phyloP scores from a whole-genome alignment of 345 rosid genomes.

The Sonneratia alba region DNA sequence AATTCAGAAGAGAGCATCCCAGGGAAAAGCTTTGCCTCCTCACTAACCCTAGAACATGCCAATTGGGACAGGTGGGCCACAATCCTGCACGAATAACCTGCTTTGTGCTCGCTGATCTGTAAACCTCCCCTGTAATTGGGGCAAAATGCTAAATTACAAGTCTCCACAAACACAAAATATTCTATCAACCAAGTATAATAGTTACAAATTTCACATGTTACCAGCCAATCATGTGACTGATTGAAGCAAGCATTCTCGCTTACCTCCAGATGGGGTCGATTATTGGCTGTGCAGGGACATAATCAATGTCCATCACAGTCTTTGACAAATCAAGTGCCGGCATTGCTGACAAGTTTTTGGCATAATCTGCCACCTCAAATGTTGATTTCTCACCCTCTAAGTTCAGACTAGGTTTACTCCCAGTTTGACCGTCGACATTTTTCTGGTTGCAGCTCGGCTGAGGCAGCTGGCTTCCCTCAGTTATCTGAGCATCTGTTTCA shows the following conservation, averaged over 20 bases:
- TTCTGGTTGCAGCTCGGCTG: not conserved
- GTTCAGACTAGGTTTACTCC: not conserved
- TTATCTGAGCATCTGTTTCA: not conserved
- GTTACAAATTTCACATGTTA: too few species aligned
- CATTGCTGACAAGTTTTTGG: not conserved
- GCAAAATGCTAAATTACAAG: slow-evolving; percentile 2
- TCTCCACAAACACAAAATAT: not conserved
- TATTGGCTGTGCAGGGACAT: slow-evolving; percentile 39
- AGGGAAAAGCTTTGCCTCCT: slow-evolving; percentile 36
- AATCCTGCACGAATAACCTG: slow-evolving; percentile 19
- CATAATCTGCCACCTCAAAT: slow-evolving; percentile 17
- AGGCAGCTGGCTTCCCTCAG: not conserved
- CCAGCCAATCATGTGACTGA: not conserved
- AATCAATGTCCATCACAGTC: slow-evolving; percentile 2
- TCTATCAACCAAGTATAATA: not conserved
- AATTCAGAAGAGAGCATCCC: slow-evolving; percentile 36
- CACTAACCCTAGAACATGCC: slow-evolving; percentile 42
- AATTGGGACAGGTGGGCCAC: slow-evolving; percentile 55
- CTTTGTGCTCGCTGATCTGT: slow-evolving; percentile 13
- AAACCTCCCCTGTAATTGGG: slow-evolving; percentile 43
- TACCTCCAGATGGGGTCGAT: slow-evolving; percentile 60
- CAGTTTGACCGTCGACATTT: not conserved
- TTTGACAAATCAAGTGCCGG: slow-evolving; percentile 6
- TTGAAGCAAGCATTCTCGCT: slow-evolving; percentile 3
- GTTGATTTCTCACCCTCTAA: not conserved